Conservation (phyloP, 805 yeast genomes). For the Suhomyces tanzawaensis region DNA sequence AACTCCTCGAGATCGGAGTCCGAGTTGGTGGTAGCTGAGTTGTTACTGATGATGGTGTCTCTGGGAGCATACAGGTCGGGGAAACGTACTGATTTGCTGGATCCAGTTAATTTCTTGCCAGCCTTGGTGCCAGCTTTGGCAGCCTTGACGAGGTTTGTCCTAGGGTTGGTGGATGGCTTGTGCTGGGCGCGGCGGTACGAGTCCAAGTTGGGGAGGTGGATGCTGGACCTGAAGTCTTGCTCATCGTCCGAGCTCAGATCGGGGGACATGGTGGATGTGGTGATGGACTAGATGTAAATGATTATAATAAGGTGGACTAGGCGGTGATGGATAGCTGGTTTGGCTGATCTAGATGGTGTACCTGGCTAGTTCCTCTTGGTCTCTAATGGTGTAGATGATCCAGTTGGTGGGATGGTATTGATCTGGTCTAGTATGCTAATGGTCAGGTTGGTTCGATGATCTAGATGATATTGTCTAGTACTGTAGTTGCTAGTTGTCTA, state of each 20-base stretch:
- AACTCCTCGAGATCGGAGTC: conserved; percentile 14
- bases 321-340: too few species aligned
- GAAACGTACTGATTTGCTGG: conserved; percentile 24
- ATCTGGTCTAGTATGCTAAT: too few species aligned
- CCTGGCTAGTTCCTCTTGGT: too few species aligned
- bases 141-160: conserved; percentile 27
- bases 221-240: conserved; percentile 20
- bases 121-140: background rate
- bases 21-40: conserved; percentile 22
- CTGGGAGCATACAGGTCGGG: conserved; percentile 26
- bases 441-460: too few species aligned
- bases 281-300: too few species aligned
- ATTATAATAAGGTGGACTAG: too few species aligned
- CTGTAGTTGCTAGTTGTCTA: too few species aligned
- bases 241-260: conserved; percentile 30
- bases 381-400: too few species aligned
- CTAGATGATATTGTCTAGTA: too few species aligned
- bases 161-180: conserved; percentile 10
- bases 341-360: too few species aligned
- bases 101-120: conserved; percentile 20
- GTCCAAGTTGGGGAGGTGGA: conserved; percentile 30
- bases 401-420: too few species aligned
- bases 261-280: conserved; percentile 4
- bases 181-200: conserved; percentile 19
- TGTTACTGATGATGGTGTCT: conserved; percentile 26